These are phyloP conservation scores for Fusarium torreyae DNA, from an alignment of 2,329 filamentous ascomycete genomes.

Conservation along the genomic window DNA sequence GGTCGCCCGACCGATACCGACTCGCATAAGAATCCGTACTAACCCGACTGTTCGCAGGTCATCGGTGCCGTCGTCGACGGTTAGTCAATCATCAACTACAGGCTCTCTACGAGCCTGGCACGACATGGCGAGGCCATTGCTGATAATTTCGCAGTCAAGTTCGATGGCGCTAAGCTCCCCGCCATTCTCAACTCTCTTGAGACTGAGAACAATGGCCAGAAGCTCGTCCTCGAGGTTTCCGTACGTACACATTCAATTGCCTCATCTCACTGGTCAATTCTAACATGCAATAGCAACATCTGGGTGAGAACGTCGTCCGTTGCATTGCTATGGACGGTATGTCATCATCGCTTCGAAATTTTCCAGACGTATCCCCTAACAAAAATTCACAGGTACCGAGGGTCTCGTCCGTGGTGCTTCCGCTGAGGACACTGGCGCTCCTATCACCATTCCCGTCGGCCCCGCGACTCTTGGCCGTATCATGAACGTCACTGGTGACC, in stretches of 20 bases:
- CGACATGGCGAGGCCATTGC: constrained; percentile 23
- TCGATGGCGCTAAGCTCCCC: constrained; percentile 93
- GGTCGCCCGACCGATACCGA: constrained; percentile 44
- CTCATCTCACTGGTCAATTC: constrained; percentile 34
- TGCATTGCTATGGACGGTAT: constrained; percentile 99
- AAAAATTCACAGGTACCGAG: constrained; percentile 84
- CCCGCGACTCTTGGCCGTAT: constrained; percentile 96
- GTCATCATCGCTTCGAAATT: constrained; percentile 53
- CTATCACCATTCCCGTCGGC: constrained; percentile 97
- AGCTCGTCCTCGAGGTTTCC: constrained; percentile 95
- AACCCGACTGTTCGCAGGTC: constrained; percentile 72
- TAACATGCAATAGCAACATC: constrained; percentile 85
- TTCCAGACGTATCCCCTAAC: constrained; percentile 34
- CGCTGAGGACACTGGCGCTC: constrained; percentile 89
- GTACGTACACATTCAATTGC: constrained; percentile 68
- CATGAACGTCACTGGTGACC: constrained; percentile 99
- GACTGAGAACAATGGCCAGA: constrained; percentile 92
- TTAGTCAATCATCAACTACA: constrained; percentile 66
- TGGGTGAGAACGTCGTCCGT: constrained; percentile 98
- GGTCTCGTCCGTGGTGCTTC: constrained; percentile 95
- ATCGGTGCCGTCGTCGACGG: constrained; percentile 99
- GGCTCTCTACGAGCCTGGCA: constrained; percentile 25
- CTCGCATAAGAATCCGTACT: constrained; percentile 34
- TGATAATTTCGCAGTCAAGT: constrained; percentile 81
- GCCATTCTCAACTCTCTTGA: constrained; percentile 97